phyloP scores from a whole-genome alignment of 1,139 yeast genomes.

The Saccharomycopsis hybrid region DNA sequence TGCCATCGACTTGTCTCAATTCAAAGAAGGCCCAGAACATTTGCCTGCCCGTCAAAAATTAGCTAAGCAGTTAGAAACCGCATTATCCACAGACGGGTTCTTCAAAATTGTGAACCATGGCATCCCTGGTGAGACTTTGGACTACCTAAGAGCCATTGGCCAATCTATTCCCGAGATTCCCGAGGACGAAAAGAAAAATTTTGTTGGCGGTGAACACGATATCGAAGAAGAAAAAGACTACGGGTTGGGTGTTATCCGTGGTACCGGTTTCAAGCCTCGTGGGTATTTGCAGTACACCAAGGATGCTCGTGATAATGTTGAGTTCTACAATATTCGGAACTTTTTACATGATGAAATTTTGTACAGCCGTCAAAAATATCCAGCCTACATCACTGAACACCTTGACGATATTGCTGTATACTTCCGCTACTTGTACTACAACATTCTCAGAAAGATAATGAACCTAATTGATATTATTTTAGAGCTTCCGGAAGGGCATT shows the following conservation, averaged over 20 bases:
- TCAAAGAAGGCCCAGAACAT: constrained; percentile 32
- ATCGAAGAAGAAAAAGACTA: constrained; percentile 27
- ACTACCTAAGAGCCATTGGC: constrained; percentile 33
- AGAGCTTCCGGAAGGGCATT: constrained; percentile 38
- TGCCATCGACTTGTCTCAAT: constrained; percentile 34
- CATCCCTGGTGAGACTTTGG: constrained; percentile 29
- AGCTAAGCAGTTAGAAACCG: constrained; percentile 32
- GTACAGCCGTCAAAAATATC: constrained; percentile 28
- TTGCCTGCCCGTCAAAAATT: constrained; percentile 28
- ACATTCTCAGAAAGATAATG: constrained; percentile 32
- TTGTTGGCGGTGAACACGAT: constrained; percentile 33
- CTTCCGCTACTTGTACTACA: constrained; percentile 32
- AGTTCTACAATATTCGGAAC: constrained; percentile 37
- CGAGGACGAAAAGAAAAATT: constrained; percentile 34
- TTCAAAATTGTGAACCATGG: constrained; percentile 38
- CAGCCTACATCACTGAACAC: constrained; percentile 33
- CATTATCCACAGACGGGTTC: constrained; percentile 40
- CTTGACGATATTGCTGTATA: constrained; percentile 35
- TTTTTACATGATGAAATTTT: constrained; percentile 30
- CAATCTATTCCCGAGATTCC: constrained; percentile 38
- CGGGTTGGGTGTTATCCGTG: constrained; percentile 39
- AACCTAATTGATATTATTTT: constrained; percentile 37
- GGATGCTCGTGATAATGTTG: constrained; percentile 37
- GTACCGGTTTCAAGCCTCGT: constrained; percentile 41
- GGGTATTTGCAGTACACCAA: constrained; percentile 40